phyloP scores from a whole-genome alignment of 768 basidiomycete species.

The Suillus placidus region DNA sequence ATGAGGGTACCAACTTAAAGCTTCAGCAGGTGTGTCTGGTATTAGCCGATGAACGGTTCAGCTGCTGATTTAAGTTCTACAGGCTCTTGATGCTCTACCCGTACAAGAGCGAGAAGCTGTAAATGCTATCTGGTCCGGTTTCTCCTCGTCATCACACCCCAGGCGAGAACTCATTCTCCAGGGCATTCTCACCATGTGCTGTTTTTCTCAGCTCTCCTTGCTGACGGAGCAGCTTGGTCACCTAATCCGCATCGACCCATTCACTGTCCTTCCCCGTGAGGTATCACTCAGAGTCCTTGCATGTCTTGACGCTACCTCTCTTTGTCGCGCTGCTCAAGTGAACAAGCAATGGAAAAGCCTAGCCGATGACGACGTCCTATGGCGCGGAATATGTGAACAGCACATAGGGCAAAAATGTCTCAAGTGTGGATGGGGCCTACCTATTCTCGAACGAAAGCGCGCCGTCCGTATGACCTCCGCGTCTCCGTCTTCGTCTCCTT shows the following conservation, averaged over 20 bases:
- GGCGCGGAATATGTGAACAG: conserved; percentile 96
- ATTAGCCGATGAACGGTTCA: not conserved
- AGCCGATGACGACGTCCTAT: conserved; percentile 94
- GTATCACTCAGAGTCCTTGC: conserved; percentile 84
- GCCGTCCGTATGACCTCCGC: conserved; percentile 42
- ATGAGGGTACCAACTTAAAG: conserved; percentile 90
- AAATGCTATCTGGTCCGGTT: conserved; percentile 94
- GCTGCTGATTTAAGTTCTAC: conserved; percentile 18
- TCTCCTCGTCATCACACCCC: conserved; percentile 91
- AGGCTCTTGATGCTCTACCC: conserved; percentile 91
- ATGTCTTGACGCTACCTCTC: conserved; percentile 88
- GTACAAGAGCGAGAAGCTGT: conserved; percentile 85
- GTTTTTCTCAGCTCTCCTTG: conserved; percentile 96
- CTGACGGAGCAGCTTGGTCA: conserved; percentile 89
- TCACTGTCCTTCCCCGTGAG: conserved; percentile 87
- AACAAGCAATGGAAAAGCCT: conserved; percentile 80
- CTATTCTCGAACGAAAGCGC: conserved; percentile 80
- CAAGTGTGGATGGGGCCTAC: conserved; percentile 98
- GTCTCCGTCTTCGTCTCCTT: conserved; percentile 34
- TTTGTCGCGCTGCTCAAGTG: conserved; percentile 94
- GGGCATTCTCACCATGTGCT: conserved; percentile 98
- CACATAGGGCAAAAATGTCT: conserved; percentile 96
- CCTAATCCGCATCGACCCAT: conserved; percentile 95
- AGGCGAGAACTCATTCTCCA: conserved; percentile 93
- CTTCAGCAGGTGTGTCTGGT: conserved; percentile 73